Conservation (phyloP, 1,284 basidiomycete genomes). For the Microbotryum violaceum region DNA sequence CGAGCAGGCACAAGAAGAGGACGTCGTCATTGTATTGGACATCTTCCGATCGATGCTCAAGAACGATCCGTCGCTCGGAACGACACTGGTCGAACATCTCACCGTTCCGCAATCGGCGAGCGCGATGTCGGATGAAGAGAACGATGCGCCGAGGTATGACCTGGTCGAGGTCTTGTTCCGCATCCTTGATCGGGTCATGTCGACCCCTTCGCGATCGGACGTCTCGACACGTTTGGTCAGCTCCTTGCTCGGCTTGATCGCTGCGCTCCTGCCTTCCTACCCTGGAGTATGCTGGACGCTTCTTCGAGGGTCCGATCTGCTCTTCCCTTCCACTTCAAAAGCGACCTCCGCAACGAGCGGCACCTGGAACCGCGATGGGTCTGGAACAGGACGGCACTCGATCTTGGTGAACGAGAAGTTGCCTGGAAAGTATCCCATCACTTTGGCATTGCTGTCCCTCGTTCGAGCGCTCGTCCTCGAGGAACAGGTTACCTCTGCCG, state of each 20-base stretch:
- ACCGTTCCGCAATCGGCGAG: slow-evolving; percentile 39
- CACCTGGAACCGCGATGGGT: slow-evolving; percentile 48
- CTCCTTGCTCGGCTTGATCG: slow-evolving; percentile 68
- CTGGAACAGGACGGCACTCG: slow-evolving; percentile 45
- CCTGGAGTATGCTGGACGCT: slow-evolving; percentile 77
- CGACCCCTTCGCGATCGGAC: slow-evolving; percentile 47
- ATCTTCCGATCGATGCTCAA: slow-evolving; percentile 67
- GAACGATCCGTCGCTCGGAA: slow-evolving; percentile 57
- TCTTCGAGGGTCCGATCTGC: slow-evolving; percentile 62
- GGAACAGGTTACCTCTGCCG: slow-evolving; percentile 42
- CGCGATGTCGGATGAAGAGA: slow-evolving; percentile 11
- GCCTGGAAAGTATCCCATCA: slow-evolving; percentile 69
- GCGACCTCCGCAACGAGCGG: slow-evolving; percentile 2
- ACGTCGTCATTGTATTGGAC: slow-evolving; percentile 66
- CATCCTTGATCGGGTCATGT: slow-evolving; percentile 70
- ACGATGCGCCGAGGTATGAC: slow-evolving; percentile 53
- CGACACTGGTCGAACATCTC: slow-evolving; percentile 58
- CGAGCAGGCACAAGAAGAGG: slow-evolving; percentile 51
- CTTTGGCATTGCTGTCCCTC: slow-evolving; percentile 64
- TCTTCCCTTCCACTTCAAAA: slow-evolving; percentile 53
- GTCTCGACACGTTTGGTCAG: slow-evolving; percentile 59
- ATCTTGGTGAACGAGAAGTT: slow-evolving; percentile 63
- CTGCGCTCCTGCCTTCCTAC: slow-evolving; percentile 63
- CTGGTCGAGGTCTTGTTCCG: slow-evolving; percentile 70
- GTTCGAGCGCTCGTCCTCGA: slow-evolving; percentile 64